Evolutionary conservation across 768 basidiomycete species (phyloP).

Genomic region (Boletus vinaceobasis): DNA sequence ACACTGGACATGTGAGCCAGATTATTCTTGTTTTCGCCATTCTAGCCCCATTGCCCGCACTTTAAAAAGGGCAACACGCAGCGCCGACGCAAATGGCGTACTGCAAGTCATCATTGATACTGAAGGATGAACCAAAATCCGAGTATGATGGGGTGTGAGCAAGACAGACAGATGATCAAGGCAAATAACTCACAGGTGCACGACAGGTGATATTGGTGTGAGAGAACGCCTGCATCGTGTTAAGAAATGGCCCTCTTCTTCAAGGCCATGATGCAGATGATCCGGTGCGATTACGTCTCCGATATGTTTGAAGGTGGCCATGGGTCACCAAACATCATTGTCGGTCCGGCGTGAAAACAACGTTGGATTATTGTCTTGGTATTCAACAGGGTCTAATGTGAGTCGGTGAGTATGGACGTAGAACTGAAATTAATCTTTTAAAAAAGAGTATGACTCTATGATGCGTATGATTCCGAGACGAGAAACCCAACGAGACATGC

Average conservation of each 20-base stretch:
- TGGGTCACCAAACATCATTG: neutral
- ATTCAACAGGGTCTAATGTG: neutral
- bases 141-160: neutral
- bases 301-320: neutral
- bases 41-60: neutral
- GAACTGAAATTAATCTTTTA: neutral
- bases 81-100: neutral
- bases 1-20: conserved; percentile 17
- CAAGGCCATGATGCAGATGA: neutral
- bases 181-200: neutral
- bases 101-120: neutral
- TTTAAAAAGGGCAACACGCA: neutral
- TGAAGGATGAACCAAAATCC: neutral
- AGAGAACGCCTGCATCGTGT: neutral
- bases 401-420: neutral
- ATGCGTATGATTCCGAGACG: conserved; percentile 59
- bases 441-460: conserved; percentile 20
- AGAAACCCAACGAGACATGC: conserved; percentile 89
- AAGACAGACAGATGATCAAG: neutral
- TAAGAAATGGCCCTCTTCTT: neutral
- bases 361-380: neutral
- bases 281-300: neutral
- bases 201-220: conserved; percentile 9
- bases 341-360: neutral
- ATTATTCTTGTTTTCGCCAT: conserved; percentile 13